Base-by-base conservation (phyloP, 1,284 basidiomycete genomes). In the Heterobasidion parviporum region DNA sequence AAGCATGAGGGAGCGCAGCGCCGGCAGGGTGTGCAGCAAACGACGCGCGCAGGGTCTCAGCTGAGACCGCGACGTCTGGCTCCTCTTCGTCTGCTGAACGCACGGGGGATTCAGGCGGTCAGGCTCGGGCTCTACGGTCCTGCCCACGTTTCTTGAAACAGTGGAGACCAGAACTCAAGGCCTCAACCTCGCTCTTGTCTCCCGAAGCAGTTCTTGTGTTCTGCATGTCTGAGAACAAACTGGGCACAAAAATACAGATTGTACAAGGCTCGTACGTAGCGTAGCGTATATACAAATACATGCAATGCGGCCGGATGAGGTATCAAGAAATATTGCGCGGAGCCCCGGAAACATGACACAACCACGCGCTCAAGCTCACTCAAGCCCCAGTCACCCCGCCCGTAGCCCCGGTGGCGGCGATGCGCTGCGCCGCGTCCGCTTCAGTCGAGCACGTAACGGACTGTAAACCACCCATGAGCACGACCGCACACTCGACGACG, bases 401-500 rank as follows among this genome's bases (percentile, higher is more conserved):
- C 15, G 72, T 70, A 7, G 74, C 81, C 51, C 81, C 81, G 32
- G 79, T 77, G 1, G 72, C 74, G 12, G 70, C 68, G 55, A 85
- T 82, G 53, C 82, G 74, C n/a, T 77, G 66, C 9, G 63, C 57
- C 10, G 78, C 79, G 65, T 85, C 83, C 26, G 71, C 70, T 45
- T 67, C 54, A 14, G 78, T 80, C 44, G 74, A 74, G 67, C 83
- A 86, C 34, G 81, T 71, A 59, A 83, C 68, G 36, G 75, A 77
- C 46, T 48, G 46, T 15, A 1, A 10, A 10, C 10, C 9, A 48
- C 9, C 3, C 15, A 26, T 47, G 16, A 47, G 9, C 45, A 26
- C 10, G 8, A 47, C 16, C 45, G 45, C 20, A 47, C n/a, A 47
- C 9, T 18, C n/a, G 16, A 16, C 15, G 16, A 8, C 41, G 12